phyloP scores from a whole-genome alignment of 139 green algal genomes.

The Tetraselmis striata region DNA sequence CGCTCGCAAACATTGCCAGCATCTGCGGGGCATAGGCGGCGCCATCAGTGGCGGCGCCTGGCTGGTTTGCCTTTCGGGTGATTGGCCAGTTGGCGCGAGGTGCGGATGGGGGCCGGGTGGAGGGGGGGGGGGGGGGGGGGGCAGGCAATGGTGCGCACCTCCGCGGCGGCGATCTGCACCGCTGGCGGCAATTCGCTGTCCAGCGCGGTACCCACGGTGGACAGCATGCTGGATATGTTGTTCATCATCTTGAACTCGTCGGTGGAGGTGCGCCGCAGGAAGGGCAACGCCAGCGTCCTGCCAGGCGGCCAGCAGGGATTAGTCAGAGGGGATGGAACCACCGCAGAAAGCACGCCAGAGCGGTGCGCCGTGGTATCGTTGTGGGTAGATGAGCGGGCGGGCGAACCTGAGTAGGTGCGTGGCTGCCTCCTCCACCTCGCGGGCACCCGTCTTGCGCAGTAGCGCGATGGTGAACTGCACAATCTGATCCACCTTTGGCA shows the following conservation, averaged over 20 bases:
- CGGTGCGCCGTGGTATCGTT: no score
- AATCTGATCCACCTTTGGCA: slow-evolving; percentile 33
- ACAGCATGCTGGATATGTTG: slow-evolving; percentile 20
- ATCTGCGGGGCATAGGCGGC: no score
- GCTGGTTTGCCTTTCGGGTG: no score
- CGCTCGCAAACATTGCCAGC: slow-evolving; percentile 23
- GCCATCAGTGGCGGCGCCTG: no score
- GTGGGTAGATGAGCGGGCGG: not conserved
- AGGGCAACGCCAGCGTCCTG: slow-evolving; percentile 2
- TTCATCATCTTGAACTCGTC: slow-evolving; percentile 16
- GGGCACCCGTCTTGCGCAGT: slow-evolving; percentile 1
- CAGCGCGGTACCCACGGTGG: slow-evolving; percentile 4
- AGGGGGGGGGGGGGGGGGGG: no score
- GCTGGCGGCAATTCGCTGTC: not conserved
- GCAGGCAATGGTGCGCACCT: slow-evolving; percentile 14
- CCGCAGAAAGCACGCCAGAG: no score
- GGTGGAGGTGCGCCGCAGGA: slow-evolving; percentile 2
- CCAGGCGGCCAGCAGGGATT: no score
- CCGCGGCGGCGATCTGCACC: slow-evolving; percentile 15
- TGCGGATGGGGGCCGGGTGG: no score
- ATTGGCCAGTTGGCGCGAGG: no score
- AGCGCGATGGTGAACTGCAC: slow-evolving; percentile 30
- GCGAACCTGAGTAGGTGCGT: slow-evolving; percentile 26
- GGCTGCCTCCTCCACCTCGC: slow-evolving; percentile 22
- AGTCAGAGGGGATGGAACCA: not conserved